Evolutionary conservation across 192 early-diverging fungal genomes (phyloP), one percentile per base, ranked within the genome.

Genomic region (Spinellus fusiger): DNA sequence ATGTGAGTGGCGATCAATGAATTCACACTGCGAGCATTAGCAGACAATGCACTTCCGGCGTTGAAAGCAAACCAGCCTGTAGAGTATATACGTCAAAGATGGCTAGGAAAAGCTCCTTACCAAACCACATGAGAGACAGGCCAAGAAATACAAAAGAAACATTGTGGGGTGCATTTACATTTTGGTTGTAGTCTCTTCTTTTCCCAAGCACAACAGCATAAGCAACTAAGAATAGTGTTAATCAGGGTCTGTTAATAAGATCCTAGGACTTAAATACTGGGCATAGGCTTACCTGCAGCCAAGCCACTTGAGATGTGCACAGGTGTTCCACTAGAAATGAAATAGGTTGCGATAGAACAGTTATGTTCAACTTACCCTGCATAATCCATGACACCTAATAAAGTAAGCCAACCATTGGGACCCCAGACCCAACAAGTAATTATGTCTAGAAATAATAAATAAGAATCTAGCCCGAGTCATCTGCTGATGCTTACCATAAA

Each of bases 51-150:
- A n/a, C 74, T 81, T 29, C 91, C 92, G 18, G 85, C 90, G 71
- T 95, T 95, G 73, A 94, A 95, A 0, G 87, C 90, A 49, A 89
- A 87, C 91, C 92, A 95, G 32, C 93, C 93, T 65, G 49, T 18
- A 16, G n/a, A 29, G n/a, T 75, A 32, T 83, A 86, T n/a, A n/a
- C n/a, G n/a, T n/a, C n/a, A n/a, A n/a, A n/a, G n/a, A n/a, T n/a
- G n/a, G n/a, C n/a, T n/a, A n/a, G n/a, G n/a, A n/a, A n/a, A n/a
- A n/a, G n/a, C n/a, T n/a, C n/a, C 88, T 87, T 93, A 51, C 91
- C 93, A 66, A 96, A 93, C 86, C 92, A 93, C 49, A 96, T 68
- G 26, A 94, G 73, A 10, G 88, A 78, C 22, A 86, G 83, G 4
- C 92, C 93, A 23, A 94, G 77, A 60, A 92, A 81, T 23, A 96